Evolutionary conservation across 352 stramenopile genomes (phyloP).

Genomic region (Pythium dissotocum): DNA sequence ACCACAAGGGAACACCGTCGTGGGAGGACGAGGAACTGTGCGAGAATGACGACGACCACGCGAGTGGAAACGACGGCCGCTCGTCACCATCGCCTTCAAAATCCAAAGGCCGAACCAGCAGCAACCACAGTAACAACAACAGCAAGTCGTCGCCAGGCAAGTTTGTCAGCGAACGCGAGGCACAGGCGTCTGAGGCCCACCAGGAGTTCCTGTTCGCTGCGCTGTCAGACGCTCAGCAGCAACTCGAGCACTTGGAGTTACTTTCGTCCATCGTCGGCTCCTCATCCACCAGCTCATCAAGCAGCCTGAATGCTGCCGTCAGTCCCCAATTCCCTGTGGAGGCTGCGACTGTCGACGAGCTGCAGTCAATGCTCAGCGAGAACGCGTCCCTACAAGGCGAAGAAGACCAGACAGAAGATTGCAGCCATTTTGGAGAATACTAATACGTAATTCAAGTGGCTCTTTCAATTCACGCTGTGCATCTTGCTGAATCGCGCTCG

Average conservation of each 20-base stretch:
- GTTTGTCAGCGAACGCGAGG: constrained; percentile 59
- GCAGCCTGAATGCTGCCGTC: neutral
- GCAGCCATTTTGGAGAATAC: constrained; percentile 1
- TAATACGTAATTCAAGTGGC: neutral
- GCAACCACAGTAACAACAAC: constrained; percentile 17
- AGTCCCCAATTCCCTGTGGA: neutral
- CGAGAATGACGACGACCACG: neutral
- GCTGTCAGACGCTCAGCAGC: constrained; percentile 57
- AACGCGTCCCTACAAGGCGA: constrained; percentile 25
- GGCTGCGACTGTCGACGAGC: constrained; percentile 20
- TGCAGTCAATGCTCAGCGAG: constrained; percentile 28
- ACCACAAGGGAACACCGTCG: neutral
- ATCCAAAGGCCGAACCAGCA: neutral
- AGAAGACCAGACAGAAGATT: neutral
- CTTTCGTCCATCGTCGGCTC: constrained; percentile 35
- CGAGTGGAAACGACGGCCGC: neutral
- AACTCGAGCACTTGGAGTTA: constrained; percentile 60
- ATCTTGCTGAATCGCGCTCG: constrained; percentile 88
- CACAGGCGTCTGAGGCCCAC: constrained; percentile 51
- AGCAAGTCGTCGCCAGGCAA: constrained; percentile 13
- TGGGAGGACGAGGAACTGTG: neutral
- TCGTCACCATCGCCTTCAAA: constrained; percentile 13
- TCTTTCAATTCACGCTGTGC: constrained; percentile 76
- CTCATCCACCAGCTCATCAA: neutral
- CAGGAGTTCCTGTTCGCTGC: constrained; percentile 63